Evolutionary conservation across 805 yeast genomes (phyloP).

Genomic region (Wickerhamomyces chambardii): DNA sequence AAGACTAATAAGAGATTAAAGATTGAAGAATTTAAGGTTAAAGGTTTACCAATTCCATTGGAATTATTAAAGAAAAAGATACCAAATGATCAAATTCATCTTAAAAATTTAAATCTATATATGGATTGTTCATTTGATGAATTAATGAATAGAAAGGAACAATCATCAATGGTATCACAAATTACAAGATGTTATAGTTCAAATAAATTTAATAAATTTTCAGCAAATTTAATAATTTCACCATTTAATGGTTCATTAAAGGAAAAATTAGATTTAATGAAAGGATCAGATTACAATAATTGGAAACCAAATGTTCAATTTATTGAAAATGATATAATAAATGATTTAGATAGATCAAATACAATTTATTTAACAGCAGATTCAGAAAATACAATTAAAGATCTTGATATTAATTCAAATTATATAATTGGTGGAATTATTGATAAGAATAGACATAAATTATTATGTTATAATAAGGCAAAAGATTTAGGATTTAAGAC

Average conservation of each 20-base stretch:
- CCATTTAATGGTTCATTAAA: conserved; percentile 60
- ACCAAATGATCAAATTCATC: conserved; percentile 32
- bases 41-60: conserved; percentile 30
- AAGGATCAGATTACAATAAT: conserved; percentile 39
- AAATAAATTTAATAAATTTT: conserved; percentile 50
- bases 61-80: conserved; percentile 26
- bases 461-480: conserved; percentile 77
- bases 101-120: conserved; percentile 47
- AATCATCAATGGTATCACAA: conserved; percentile 67
- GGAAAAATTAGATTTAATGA: conserved; percentile 57
- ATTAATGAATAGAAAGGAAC: conserved; percentile 69
- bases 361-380: conserved; percentile 80
- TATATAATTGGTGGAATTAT: conserved; percentile 95
- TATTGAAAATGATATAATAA: conserved; percentile 18
- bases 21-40: conserved; percentile 23
- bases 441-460: conserved; percentile 85
- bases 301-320: conserved; percentile 62
- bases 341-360: conserved; percentile 25
- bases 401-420: conserved; percentile 58
- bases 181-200: conserved; percentile 76
- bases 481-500: conserved; percentile 59
- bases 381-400: conserved; percentile 59
- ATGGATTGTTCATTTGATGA: conserved; percentile 91
- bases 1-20: conserved; percentile 29
- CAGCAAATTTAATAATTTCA: conserved; percentile 50